These are phyloP conservation scores for Skeletonema potamos DNA, from an alignment of 108 stramenopile species.

Conservation along the genomic window DNA sequence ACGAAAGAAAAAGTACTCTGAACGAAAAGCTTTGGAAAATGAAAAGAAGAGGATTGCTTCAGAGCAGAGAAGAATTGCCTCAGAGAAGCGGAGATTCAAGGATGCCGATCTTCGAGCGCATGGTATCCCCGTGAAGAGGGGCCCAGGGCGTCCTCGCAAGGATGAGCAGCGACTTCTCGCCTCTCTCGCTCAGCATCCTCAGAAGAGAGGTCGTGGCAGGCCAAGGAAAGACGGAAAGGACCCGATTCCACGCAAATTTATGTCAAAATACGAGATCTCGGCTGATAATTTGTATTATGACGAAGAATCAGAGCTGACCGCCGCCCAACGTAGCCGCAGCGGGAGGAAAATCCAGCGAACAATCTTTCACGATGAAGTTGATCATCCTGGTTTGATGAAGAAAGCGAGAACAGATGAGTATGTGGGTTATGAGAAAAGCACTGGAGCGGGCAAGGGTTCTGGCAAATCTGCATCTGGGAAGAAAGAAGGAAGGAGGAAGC, in stretches of 20 bases:
- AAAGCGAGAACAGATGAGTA: slow-evolving; percentile 23
- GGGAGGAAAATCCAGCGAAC: slow-evolving; percentile 73
- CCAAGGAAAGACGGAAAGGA: slow-evolving; percentile 46
- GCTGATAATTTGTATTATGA: slow-evolving; percentile 7
- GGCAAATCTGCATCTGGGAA: slow-evolving; percentile 13
- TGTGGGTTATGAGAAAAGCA: slow-evolving; percentile 12
- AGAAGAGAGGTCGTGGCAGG: slow-evolving; percentile 46
- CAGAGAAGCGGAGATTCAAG: slow-evolving; percentile 7
- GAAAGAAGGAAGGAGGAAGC: slow-evolving; percentile 71
- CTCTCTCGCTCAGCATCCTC: slow-evolving; percentile 4
- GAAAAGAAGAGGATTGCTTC: slow-evolving; percentile 16
- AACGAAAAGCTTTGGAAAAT: slow-evolving; percentile 16
- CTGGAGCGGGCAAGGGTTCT: slow-evolving; percentile 28
- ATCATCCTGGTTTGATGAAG: slow-evolving; percentile 58
- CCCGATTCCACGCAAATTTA: slow-evolving; percentile 32
- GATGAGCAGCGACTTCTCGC: slow-evolving; percentile 6
- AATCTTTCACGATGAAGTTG: slow-evolving; percentile 76
- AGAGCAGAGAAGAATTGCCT: slow-evolving; percentile 1
- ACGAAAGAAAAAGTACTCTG: slow-evolving; percentile 6
- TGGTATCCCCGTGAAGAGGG: slow-evolving; percentile 12
- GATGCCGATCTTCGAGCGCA: slow-evolving; percentile 6
- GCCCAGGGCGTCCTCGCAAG: slow-evolving; percentile 22
- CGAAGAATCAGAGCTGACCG: slow-evolving; percentile 9
- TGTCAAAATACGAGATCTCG: slow-evolving; percentile 7
- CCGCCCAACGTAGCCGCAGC: slow-evolving; percentile 63